phyloP scores from a whole-genome alignment of 371 early-diverging fungal genomes.

The Entomophthora muscae region DNA sequence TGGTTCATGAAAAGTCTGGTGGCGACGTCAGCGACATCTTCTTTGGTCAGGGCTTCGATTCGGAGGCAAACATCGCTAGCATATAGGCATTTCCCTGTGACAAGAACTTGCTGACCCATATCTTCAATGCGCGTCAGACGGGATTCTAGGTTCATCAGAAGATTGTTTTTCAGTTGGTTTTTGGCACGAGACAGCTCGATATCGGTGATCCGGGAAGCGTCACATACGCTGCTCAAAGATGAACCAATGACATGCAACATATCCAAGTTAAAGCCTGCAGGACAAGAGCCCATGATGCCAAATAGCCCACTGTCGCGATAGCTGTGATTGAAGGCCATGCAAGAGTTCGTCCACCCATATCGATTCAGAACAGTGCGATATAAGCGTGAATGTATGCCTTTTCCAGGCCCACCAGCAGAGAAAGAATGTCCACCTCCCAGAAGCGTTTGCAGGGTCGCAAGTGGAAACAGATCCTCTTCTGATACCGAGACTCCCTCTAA shows the following conservation, averaged over 20 bases:
- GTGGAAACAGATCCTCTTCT: constrained; percentile 76
- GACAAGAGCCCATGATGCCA: constrained; percentile 80
- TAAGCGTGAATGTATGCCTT: constrained; percentile 95
- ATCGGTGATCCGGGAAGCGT: constrained; percentile 21
- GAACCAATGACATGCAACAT: constrained; percentile 66
- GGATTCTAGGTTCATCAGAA: constrained; percentile 87
- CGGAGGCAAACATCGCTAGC: constrained; percentile 55
- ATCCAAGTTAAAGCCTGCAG: constrained; percentile 39
- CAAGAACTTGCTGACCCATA: constrained; percentile 79
- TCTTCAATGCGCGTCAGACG: constrained; percentile 88
- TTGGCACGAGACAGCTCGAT: constrained; percentile 74
- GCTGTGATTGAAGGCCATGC: constrained; percentile 75
- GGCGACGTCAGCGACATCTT: constrained; percentile 53
- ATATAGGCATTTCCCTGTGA: constrained; percentile 50
- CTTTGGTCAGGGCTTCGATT: constrained; percentile 48
- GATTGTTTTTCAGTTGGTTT: constrained; percentile 79
- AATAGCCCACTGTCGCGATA: constrained; percentile 84
- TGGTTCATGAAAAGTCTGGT: neutral
- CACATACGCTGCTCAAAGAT: constrained; percentile 57
- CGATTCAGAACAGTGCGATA: constrained; percentile 89
- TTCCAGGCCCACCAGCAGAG: constrained; percentile 95
- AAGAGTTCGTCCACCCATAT: constrained; percentile 84
- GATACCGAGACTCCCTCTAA: constrained; percentile 67
- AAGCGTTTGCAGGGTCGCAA: constrained; percentile 76
- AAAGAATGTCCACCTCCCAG: constrained; percentile 94